Conservation (phyloP, 2,329 filamentous ascomycete genomes). For the Colletotrichum incanum region DNA sequence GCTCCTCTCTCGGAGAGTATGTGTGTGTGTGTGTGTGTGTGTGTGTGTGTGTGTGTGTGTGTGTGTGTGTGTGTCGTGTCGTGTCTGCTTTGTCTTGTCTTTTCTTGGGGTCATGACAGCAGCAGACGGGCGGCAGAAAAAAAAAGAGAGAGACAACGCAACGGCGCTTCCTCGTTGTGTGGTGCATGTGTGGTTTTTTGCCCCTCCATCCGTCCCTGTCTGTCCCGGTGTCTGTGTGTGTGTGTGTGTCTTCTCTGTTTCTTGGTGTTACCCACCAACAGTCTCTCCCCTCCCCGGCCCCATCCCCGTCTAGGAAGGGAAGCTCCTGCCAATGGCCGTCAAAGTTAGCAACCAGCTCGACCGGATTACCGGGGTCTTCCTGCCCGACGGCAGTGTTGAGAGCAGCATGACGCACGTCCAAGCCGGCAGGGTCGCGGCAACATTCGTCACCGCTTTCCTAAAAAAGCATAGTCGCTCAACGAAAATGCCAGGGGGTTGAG, state of each 20-base stretch:
- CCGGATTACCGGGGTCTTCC: conserved; percentile 18
- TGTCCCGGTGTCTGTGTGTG: background rate
- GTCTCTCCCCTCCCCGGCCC: conserved; percentile 2
- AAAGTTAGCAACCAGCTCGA: conserved; percentile 11
- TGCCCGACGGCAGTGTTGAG: conserved; percentile 39
- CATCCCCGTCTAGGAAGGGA: conserved; percentile 12
- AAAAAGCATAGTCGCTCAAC: conserved; percentile 37
- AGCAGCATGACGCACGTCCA: conserved; percentile 41
- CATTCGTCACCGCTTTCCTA: conserved; percentile 21
- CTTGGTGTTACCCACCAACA: background rate
- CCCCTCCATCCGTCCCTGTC: conserved; percentile 34
- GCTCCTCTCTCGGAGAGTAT: conserved; percentile 10
- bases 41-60: background rate
- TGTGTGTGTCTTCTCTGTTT: background rate
- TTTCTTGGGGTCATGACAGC: conserved; percentile 21
- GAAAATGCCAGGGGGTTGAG: conserved; percentile 45
- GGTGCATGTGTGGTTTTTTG: conserved; percentile 22
- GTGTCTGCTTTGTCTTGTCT: conserved; percentile 27
- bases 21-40: background rate
- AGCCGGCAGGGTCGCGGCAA: conserved; percentile 33
- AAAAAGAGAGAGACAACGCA: conserved; percentile 17
- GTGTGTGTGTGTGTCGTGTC: background rate
- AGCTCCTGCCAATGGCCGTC: conserved; percentile 27
- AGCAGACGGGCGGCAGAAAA: conserved; percentile 20
- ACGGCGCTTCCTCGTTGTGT: background rate